A percentile compares a stretch with the other conserved stretches of the same genome.
Evolutionary conservation across 2,329 filamentous ascomycete genomes (phyloP).

Genomic region (Colletotrichum gloeosporioides): DNA sequence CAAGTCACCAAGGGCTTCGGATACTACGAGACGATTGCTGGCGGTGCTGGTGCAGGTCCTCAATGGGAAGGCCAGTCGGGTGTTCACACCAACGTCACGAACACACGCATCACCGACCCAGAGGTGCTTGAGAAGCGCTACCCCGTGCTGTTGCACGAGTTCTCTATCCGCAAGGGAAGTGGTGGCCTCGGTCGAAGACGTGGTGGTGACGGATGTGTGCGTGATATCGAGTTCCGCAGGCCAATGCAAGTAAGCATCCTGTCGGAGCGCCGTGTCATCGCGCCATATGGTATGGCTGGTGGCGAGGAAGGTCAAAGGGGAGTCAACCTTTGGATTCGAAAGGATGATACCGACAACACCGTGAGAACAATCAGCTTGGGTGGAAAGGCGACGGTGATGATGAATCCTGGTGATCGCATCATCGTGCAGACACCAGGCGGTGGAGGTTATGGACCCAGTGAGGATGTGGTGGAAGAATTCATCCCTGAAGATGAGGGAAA

Average conservation of each 20-base stretch:
- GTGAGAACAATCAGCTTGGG: not conserved
- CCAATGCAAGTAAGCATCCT: not conserved
- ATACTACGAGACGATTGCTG: slow-evolving; percentile 41
- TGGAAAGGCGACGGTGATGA: not conserved
- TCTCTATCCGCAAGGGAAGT: slow-evolving; percentile 30
- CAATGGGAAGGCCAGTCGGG: slow-evolving; percentile 33
- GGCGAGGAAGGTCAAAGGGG: not conserved
- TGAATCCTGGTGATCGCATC: not conserved
- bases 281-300: not conserved
- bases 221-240: not conserved
- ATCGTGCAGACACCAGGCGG: not conserved
- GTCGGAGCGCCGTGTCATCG: not conserved
- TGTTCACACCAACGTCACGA: slow-evolving; percentile 42
- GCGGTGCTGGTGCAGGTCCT: slow-evolving; percentile 34
- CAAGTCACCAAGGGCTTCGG: slow-evolving; percentile 49
- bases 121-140: slow-evolving; percentile 41
- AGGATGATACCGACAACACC: not conserved
- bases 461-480: not conserved
- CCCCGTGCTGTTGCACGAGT: slow-evolving; percentile 35
- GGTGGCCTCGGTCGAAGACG: not conserved
- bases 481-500: not conserved
- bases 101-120: slow-evolving; percentile 40
- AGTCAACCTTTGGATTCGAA: not conserved
- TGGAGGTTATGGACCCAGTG: not conserved
- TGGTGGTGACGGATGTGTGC: not conserved